Percentiles rank a stretch among this genome's conserved stretches.
These are phyloP conservation scores for Candida suzukii DNA, from an alignment of 805 yeast genomes.

Conservation along the genomic window DNA sequence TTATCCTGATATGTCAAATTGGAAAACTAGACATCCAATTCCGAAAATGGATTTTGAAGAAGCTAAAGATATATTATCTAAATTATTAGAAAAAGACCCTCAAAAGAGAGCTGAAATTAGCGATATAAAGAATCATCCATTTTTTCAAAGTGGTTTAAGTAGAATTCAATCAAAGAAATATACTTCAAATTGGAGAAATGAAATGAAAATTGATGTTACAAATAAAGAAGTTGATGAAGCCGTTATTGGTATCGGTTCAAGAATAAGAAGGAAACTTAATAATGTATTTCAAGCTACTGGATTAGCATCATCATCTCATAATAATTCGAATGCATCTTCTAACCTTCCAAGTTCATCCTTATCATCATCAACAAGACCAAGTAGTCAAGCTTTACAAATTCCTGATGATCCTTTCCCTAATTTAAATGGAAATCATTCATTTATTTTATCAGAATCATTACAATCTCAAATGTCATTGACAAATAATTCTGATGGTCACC, in stretches of 20 bases:
- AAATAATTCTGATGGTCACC: background rate
- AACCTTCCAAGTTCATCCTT: background rate
- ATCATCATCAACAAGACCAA: background rate
- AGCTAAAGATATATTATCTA: slow-evolving; percentile 51
- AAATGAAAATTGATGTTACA: slow-evolving; percentile 48
- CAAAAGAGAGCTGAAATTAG: slow-evolving; percentile 55
- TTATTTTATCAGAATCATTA: slow-evolving; percentile 1
- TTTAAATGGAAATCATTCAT: background rate
- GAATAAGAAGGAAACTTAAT: slow-evolving; percentile 42
- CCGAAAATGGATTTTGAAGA: slow-evolving; percentile 23
- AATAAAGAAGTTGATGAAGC: slow-evolving; percentile 70
- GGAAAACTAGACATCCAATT: slow-evolving; percentile 19
- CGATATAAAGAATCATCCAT: slow-evolving; percentile 74
- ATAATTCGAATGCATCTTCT: background rate
- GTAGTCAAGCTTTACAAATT: background rate
- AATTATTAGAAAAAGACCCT: slow-evolving; percentile 67
- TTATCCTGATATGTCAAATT: slow-evolving; percentile 41
- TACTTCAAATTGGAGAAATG: slow-evolving; percentile 19
- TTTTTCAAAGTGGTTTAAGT: slow-evolving; percentile 30
- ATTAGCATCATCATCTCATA: background rate
- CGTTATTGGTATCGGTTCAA: slow-evolving; percentile 72
- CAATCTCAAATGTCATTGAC: background rate
- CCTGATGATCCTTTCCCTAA: background rate
- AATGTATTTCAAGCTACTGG: slow-evolving; percentile 1
- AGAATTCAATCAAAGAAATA: slow-evolving; percentile 21